Evolutionary conservation across 352 stramenopile genomes (phyloP).

Genomic region (Phytopythium mirpurense): DNA sequence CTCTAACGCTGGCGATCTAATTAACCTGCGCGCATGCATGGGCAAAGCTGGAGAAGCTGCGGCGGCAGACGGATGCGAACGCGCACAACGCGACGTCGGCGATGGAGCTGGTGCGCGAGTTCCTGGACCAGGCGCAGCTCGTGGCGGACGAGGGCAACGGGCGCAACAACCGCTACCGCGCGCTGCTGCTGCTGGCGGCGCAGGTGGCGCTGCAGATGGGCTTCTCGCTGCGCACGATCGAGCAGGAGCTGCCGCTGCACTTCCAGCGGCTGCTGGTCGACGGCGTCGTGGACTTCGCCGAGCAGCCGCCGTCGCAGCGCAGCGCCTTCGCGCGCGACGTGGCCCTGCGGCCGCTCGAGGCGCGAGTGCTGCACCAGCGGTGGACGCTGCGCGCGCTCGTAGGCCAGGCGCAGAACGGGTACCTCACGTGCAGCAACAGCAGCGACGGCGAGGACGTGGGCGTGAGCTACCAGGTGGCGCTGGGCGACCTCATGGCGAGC

Average conservation of each 20-base stretch:
- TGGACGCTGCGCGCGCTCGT: slow-evolving; percentile 74
- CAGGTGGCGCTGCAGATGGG: slow-evolving; percentile 77
- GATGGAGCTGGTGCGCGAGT: slow-evolving; percentile 77
- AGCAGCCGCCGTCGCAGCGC: slow-evolving; percentile 26
- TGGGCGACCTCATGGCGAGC: slow-evolving; percentile 51
- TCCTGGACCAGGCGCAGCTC: slow-evolving; percentile 80
- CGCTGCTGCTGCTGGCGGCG: slow-evolving; percentile 62
- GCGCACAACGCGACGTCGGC: slow-evolving; percentile 57
- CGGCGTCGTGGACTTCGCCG: slow-evolving; percentile 71
- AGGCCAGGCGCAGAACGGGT: slow-evolving; percentile 63
- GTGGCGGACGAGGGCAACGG: slow-evolving; percentile 70
- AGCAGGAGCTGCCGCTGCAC: slow-evolving; percentile 57
- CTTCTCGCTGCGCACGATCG: slow-evolving; percentile 46
- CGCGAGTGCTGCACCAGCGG: slow-evolving; percentile 60
- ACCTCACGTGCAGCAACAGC: slow-evolving; percentile 60
- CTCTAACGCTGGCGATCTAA: too few species aligned
- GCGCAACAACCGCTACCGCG: slow-evolving; percentile 70
- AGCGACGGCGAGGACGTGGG: slow-evolving; percentile 62
- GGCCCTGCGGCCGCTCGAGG: slow-evolving; percentile 36
- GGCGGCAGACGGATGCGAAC: slow-evolving; percentile 34
- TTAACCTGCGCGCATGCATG: not conserved
- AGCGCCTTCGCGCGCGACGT: slow-evolving; percentile 29
- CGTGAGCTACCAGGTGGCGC: slow-evolving; percentile 56
- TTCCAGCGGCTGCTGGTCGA: slow-evolving; percentile 81
- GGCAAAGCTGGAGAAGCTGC: slow-evolving; percentile 42